Conservation (phyloP, 2,329 filamentous ascomycete species). For the Pseudomassariella vexata region DNA sequence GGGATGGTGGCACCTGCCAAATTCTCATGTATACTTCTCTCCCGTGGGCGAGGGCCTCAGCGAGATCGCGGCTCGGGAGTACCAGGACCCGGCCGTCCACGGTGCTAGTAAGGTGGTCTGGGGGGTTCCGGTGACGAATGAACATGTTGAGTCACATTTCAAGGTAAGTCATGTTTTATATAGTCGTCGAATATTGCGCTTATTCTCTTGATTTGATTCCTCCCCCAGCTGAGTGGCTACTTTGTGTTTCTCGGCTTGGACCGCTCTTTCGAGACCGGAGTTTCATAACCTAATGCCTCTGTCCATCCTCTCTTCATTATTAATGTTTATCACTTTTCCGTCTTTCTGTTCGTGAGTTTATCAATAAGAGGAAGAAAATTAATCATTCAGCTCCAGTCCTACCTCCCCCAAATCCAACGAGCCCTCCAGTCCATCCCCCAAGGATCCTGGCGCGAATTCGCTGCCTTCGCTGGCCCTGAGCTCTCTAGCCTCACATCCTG, state of each 20-base stretch:
- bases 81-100: conserved; percentile 17
- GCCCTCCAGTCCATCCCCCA: conserved; percentile 29
- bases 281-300: too few species aligned
- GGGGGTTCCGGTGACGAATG: conserved; percentile 21
- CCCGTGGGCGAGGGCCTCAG: conserved; percentile 19
- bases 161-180: conserved; percentile 18
- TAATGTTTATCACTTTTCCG: too few species aligned
- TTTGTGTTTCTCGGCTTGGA: too few species aligned
- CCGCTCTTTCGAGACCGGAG: too few species aligned
- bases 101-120: conserved; percentile 22
- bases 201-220: conserved; percentile 9
- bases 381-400: conserved; percentile 25
- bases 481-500: conserved; percentile 31
- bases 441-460: conserved; percentile 39
- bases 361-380: too few species aligned
- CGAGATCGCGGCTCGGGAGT: conserved; percentile 20
- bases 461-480: conserved; percentile 40
- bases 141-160: conserved; percentile 19
- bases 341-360: too few species aligned
- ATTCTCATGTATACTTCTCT: conserved; percentile 22
- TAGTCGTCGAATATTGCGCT: too few species aligned
- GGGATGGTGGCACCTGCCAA: conserved; percentile 23
- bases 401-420: conserved; percentile 32
- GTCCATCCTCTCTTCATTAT: too few species aligned
- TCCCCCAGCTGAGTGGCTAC: not conserved